A percentile compares a stretch with the other conserved stretches of the same genome.
Conservation (phyloP, 148 eudicot genomes). For the Vaccinium corymbosum region DNA sequence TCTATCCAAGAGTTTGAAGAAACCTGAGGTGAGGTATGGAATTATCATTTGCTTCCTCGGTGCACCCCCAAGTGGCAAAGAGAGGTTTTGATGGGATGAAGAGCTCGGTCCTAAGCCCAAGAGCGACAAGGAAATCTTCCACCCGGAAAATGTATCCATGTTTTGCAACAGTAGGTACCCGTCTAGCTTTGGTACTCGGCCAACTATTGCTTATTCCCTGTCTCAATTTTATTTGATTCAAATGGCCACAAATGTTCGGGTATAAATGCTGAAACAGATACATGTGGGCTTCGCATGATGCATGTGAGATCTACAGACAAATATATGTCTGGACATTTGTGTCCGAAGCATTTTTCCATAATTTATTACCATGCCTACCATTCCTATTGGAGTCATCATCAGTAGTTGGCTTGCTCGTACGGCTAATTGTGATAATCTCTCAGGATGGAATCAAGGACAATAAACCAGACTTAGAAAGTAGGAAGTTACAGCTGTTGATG, state of each 20-base stretch:
- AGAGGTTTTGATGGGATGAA: slow-evolving; percentile 11
- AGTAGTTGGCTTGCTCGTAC: not conserved
- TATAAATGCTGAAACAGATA: too few relatives aligned
- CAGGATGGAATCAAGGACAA: slow-evolving; percentile 23
- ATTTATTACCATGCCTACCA: not conserved
- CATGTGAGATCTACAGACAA: too few relatives aligned
- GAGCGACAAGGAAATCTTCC: slow-evolving; percentile 14
- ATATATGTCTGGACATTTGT: not conserved
- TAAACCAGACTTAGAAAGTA: slow-evolving; percentile 52
- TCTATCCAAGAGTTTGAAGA: not conserved
- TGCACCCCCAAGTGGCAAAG: slow-evolving; percentile 11
- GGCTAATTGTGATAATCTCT: slow-evolving; percentile 4
- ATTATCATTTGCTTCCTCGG: slow-evolving; percentile 24
- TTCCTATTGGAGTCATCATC: not conserved
- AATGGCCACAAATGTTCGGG: too few relatives aligned
- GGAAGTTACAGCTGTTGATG: slow-evolving; percentile 54
- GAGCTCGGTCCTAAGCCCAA: slow-evolving; percentile 11
- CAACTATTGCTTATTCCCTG: not conserved
- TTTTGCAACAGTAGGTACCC: slow-evolving; percentile 23
- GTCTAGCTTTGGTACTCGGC: slow-evolving; percentile 21
- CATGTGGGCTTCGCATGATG: too few relatives aligned
- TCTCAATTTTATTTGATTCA: not conserved
- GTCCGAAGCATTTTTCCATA: not conserved
- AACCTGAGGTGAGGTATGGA: slow-evolving; percentile 23
- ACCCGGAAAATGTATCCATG: slow-evolving; percentile 18